A percentile compares a stretch with the other conserved stretches of the same genome.
Evolutionary conservation across 2,329 filamentous ascomycete species (phyloP).

Genomic region (Teratosphaeria viscida): DNA sequence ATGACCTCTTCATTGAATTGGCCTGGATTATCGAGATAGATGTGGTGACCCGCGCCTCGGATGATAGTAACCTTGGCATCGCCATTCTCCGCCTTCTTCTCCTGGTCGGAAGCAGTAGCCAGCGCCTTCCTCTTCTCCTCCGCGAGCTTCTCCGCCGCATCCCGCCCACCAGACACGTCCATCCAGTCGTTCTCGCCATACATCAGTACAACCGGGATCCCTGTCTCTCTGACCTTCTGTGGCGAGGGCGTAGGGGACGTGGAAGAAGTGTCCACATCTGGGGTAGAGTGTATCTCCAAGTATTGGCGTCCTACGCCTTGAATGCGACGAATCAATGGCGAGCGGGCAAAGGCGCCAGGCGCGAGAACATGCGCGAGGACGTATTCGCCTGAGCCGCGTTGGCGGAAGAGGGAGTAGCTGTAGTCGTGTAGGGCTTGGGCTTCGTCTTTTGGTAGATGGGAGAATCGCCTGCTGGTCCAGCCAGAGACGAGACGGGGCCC

Average conservation of each 20-base stretch:
- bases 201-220: slow-evolving; percentile 80
- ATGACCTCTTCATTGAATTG: slow-evolving; percentile 58
- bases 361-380: slow-evolving; percentile 86
- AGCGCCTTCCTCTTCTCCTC: slow-evolving; percentile 53
- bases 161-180: slow-evolving; percentile 79
- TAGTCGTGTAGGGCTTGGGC: slow-evolving; percentile 83
- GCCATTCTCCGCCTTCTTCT: slow-evolving; percentile 63
- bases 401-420: slow-evolving; percentile 85
- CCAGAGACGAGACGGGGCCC: slow-evolving; percentile 87
- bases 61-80: slow-evolving; percentile 75
- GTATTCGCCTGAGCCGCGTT: slow-evolving; percentile 87
- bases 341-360: slow-evolving; percentile 82
- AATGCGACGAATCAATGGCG: slow-evolving; percentile 77
- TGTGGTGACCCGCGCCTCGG: slow-evolving; percentile 57
- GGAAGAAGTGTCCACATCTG: slow-evolving; percentile 16
- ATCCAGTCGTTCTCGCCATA: slow-evolving; percentile 99
- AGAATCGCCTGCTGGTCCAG: slow-evolving; percentile 89
- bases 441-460: slow-evolving; percentile 71
- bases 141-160: slow-evolving; percentile 68
- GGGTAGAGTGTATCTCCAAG: slow-evolving; percentile 23
- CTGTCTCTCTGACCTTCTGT: slow-evolving; percentile 43
- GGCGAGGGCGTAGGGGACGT: slow-evolving; percentile 6
- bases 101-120: slow-evolving; percentile 50
- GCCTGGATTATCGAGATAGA: slow-evolving; percentile 60
- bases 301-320: slow-evolving; percentile 72